Conservation (phyloP, 306 rosid species). For the Luffa acutangula region DNA sequence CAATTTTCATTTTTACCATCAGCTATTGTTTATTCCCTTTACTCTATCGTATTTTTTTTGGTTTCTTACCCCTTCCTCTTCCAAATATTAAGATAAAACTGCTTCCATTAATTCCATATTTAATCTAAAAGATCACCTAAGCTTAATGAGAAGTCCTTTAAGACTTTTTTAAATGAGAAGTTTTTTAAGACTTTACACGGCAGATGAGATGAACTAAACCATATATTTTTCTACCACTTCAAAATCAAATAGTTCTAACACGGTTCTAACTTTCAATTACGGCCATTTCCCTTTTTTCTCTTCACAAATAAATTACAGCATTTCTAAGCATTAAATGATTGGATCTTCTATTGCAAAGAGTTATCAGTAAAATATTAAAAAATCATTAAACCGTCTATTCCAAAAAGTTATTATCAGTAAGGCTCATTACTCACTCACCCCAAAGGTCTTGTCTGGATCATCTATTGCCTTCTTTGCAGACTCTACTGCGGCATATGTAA, state of each 20-base stretch:
- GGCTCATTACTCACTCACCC: slow-evolving; percentile 32
- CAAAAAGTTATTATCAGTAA: not conserved
- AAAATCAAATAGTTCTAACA: not conserved
- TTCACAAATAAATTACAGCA: not conserved
- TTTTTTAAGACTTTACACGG: not conserved
- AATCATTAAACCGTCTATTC: not conserved
- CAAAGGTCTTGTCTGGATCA: slow-evolving; percentile 54
- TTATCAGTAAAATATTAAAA: not conserved
- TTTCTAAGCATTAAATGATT: not conserved
- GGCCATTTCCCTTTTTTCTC: not conserved
- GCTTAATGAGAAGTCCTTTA: not conserved
- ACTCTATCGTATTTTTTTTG: not conserved
- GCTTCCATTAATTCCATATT: not conserved
- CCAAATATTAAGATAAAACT: not conserved
- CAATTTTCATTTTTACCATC: not conserved
- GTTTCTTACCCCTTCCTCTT: not conserved
- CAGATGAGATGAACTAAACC: not conserved
- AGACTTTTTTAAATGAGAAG: not conserved
- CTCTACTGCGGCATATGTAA: slow-evolving; percentile 54
- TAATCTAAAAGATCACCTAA: not conserved
- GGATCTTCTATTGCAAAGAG: not conserved
- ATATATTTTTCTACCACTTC: not conserved
- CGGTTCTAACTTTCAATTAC: not conserved
- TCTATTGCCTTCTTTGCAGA: slow-evolving; percentile 73
- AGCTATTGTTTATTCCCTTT: not conserved